phyloP scores from a whole-genome alignment of 1,284 basidiomycete genomes.

The Bjerkandera adusta region DNA sequence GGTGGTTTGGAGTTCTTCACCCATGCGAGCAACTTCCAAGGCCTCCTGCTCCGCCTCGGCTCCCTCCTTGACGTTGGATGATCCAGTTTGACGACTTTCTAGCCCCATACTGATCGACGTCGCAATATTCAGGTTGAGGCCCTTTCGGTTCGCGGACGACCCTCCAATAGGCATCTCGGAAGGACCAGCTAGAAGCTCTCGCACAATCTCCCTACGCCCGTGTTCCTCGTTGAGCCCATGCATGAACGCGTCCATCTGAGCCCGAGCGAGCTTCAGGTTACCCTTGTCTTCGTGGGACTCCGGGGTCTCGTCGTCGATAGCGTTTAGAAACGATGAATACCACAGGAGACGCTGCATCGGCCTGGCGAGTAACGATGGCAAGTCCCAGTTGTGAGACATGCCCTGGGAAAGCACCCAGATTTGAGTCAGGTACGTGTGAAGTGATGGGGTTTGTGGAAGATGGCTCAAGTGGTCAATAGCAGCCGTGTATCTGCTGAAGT shows the following conservation, averaged over 20 bases:
- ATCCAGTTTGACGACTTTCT: conserved; percentile 43
- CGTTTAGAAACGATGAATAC: conserved; percentile 82
- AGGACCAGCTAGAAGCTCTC: conserved; percentile 51
- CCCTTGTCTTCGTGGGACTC: conserved; percentile 74
- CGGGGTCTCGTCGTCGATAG: conserved; percentile 80
- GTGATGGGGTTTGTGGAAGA: conserved; percentile 53
- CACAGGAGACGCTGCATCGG: conserved; percentile 92
- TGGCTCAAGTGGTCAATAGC: conserved; percentile 70
- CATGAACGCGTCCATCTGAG: conserved; percentile 75
- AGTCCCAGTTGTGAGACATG: conserved; percentile 90
- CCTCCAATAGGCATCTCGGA: conserved; percentile 16
- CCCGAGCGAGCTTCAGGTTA: conserved; percentile 62
- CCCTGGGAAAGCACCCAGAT: conserved; percentile 69
- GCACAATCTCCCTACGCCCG: conserved; percentile 82
- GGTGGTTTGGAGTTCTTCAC: conserved; percentile 48
- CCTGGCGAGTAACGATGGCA: conserved; percentile 86
- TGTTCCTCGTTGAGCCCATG: conserved; percentile 86
- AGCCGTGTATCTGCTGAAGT: conserved; percentile 83
- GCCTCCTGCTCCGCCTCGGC: conserved; percentile 49
- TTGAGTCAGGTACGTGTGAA: conserved; percentile 65
- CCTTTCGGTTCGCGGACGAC: conserved; percentile 42
- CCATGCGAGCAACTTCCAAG: conserved; percentile 50
- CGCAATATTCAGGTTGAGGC: conserved; percentile 41
- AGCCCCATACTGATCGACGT: conserved; percentile 60
- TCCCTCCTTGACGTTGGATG: conserved; percentile 31